Percentiles rank a stretch among this genome's conserved stretches.
phyloP scores from a whole-genome alignment of 1,284 basidiomycete genomes.

The Phlebopus sp. region DNA sequence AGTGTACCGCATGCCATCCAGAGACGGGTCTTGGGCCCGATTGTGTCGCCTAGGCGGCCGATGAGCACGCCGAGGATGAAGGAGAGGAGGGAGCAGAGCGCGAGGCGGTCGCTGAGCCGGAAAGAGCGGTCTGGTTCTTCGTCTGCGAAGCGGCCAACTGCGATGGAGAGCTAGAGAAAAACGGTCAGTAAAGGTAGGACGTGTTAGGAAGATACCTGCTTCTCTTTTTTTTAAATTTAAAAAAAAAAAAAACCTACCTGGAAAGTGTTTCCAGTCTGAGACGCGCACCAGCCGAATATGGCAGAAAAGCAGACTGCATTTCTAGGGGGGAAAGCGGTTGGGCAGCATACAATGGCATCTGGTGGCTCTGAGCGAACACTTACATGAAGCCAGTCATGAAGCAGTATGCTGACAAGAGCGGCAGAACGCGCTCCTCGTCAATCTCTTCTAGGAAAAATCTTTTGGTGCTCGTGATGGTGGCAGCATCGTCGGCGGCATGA shows the following conservation, averaged over 20 bases:
- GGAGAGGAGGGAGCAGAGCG: conserved; percentile 67
- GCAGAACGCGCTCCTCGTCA: conserved; percentile 54
- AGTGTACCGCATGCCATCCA: conserved; percentile 74
- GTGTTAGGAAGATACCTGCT: neutral
- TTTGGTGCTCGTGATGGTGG: conserved; percentile 5
- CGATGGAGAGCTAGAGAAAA: conserved; percentile 48
- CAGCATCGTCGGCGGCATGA: neutral
- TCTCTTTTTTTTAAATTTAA: too few relatives aligned
- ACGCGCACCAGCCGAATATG: conserved; percentile 81
- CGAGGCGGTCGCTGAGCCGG: conserved; percentile 74
- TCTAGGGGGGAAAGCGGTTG: conserved; percentile 35
- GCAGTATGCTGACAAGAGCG: conserved; percentile 67
- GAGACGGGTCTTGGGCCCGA: conserved; percentile 61
- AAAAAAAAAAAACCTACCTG: conserved; percentile 53
- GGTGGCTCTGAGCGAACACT: conserved; percentile 32
- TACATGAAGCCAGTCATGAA: conserved; percentile 83
- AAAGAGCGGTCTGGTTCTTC: conserved; percentile 53
- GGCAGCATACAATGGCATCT: conserved; percentile 1
- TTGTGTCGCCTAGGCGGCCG: conserved; percentile 64
- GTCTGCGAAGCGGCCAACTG: conserved; percentile 56
- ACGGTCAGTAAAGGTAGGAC: neutral
- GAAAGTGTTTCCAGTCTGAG: conserved; percentile 72
- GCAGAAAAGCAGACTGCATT: conserved; percentile 74
- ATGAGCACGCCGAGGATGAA: conserved; percentile 72
- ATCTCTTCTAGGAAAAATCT: conserved; percentile 46